phyloP scores from a whole-genome alignment of 1,284 basidiomycete species.

The Ceratobasidium sp. region DNA sequence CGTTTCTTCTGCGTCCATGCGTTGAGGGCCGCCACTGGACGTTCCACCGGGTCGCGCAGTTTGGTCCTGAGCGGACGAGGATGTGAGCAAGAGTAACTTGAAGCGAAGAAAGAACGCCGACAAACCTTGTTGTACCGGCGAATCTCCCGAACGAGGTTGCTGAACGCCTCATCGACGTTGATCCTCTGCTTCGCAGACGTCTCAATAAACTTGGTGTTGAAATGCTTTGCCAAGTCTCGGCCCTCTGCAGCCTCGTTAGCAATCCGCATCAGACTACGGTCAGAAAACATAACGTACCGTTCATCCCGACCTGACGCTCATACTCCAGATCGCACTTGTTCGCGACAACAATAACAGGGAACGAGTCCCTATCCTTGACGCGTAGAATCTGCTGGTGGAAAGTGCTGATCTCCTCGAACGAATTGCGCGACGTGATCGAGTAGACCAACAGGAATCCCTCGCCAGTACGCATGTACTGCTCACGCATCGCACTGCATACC shows the following conservation, averaged over 20 bases:
- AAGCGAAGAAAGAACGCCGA: slow-evolving; percentile 8
- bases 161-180: slow-evolving; percentile 99
- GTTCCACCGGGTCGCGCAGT: slow-evolving; percentile 10
- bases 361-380: slow-evolving; percentile 97
- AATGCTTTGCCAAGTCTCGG: slow-evolving; percentile 94
- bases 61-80: slow-evolving; percentile 13
- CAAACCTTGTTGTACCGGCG: slow-evolving; percentile 92
- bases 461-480: slow-evolving; percentile 97
- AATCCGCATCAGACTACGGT: neutral
- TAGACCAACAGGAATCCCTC: slow-evolving; percentile 99
- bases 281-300: slow-evolving; percentile 67
- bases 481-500: slow-evolving; percentile 85
- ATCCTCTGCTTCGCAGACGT: slow-evolving; percentile 98
- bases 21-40: slow-evolving; percentile 8
- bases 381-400: slow-evolving; percentile 98
- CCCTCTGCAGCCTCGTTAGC: slow-evolving; percentile 74
- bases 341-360: slow-evolving; percentile 97
- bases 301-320: slow-evolving; percentile 96
- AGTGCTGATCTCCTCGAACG: slow-evolving; percentile 96
- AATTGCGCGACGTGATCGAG: slow-evolving; percentile 97
- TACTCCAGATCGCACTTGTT: slow-evolving; percentile 99
- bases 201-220: slow-evolving; percentile 97
- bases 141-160: slow-evolving; percentile 95
- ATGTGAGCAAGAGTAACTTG: neutral
- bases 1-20: slow-evolving; percentile 53